Base-by-base conservation (phyloP, 345 rosid species). In the Aethionema arabicum region DNA sequence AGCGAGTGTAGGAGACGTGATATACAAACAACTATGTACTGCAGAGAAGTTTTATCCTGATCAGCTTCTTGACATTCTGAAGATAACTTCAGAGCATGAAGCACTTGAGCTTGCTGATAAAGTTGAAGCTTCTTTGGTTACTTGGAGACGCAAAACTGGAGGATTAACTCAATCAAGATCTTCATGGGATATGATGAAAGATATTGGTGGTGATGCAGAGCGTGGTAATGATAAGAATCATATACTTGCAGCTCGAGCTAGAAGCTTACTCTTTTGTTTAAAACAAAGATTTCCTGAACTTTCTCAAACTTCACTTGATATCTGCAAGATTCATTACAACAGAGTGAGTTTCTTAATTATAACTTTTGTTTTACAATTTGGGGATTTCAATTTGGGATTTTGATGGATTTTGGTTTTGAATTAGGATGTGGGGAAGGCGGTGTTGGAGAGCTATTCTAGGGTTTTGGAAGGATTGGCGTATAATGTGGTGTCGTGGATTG, bases 381-480 rank as follows among this genome's bases (percentile, higher is more conserved):
- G 31, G 10, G 47, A 68, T 60, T 9, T 6, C 6, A 2, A 11
- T 8, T 13, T 11, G 14, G 15, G 0, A 4, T 2, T 3, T 11
- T n/a, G 52, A 11, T 57, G 9, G 47, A 4, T 4, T 8, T n/a
- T 35, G 14, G 57, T 76, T 10, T 45, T 9, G 64, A 53, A 27
- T 3, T 83, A 91, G 98, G 98, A 91, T 78, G 89, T 86, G 57
- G 95, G 92, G 42, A 91, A 91, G 69, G 96, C 98, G 41, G 73
- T 75, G 30, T 60, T 91, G 48, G 98, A 91, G 78, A 88, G 98
- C 76, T 91, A 88, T 67, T 91, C 98, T 0, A 79, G 98, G 61
- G 93, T 88, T 33, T 60, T 91, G 44, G 98, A 91, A 79, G 92
- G 98, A 15, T 62, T 88, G 52, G 98, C 98, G 29, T 91, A 86